Base-by-base conservation (phyloP, 208 protist species). In the Acanthamoeba castellanii region DNA sequence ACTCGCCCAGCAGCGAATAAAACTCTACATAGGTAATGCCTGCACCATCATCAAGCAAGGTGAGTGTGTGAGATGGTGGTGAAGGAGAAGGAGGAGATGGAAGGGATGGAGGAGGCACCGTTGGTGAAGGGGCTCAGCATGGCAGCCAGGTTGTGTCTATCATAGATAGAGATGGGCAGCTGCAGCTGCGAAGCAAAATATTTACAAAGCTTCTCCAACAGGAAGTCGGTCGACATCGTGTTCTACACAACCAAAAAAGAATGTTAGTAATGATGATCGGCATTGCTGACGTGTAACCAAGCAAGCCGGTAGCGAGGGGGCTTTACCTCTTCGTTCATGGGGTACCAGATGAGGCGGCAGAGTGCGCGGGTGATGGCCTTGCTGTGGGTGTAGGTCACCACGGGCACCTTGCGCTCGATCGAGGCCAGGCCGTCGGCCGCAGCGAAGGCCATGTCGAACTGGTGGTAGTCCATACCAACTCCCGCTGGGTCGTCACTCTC, bases 371-470 rank as follows among this genome's bases (percentile, higher is more conserved):
- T 90, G 50, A 90, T 90, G 27, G 84, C 84, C 16, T 90, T 90
- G 52, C 84, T 90, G 84, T 90, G 84, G 9, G 84, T 90, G 59
- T 90, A 90, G 27, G 84, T 90, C 84, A 90, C 84, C 55, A 90
- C 16, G 7, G 84, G 84, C 18, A 90, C 84, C 59, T 90, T 66
- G 59, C 59, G 59, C 25, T 66, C 59, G 59, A 66, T 66, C 0
- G 22, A 3, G 14, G 11, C 25, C 59, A 66, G 14, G 59, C 22
- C 59, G 59, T 25, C 20, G 0, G 5, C 32, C 45, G 4, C 8
- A 22, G n/a, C 20, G 57, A 64, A 27, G 70, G 16, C 52, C 57
- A 64, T 27, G 7, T 18, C 68, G 34, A 9, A 9, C 22, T 13
- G 20, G 57, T 13, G 57, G 22, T 34, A 66, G 59, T 66, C 59